Evolutionary conservation across 1,284 basidiomycete genomes (phyloP).

Genomic region (Tremellales sp.): DNA sequence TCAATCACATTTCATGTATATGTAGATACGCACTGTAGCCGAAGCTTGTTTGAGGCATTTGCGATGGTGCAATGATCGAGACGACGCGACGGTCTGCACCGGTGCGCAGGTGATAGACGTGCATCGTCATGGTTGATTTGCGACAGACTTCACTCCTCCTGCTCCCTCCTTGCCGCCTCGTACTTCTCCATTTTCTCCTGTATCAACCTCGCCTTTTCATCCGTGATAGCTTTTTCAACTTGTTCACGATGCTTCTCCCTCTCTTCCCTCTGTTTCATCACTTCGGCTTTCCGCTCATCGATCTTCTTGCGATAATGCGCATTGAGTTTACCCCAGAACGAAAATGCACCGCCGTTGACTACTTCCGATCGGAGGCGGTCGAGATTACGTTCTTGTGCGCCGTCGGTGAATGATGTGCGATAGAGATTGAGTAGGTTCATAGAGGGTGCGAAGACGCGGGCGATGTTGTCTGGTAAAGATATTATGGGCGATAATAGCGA

Average conservation of each 20-base stretch:
- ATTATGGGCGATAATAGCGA: slow-evolving; percentile 34
- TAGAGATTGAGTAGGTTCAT: slow-evolving; percentile 25
- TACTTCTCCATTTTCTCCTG: too few species aligned
- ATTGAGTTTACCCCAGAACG: slow-evolving; percentile 24
- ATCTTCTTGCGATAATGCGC: slow-evolving; percentile 18
- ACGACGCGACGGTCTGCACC: too few species aligned
- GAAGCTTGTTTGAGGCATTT: too few species aligned
- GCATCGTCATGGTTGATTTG: too few species aligned
- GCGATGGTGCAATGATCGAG: too few species aligned
- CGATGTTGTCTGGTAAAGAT: slow-evolving; percentile 16
- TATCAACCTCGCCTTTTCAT: too few species aligned
- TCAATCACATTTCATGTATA: too few species aligned
- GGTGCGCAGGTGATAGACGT: too few species aligned
- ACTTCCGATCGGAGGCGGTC: slow-evolving; percentile 18
- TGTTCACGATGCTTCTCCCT: background rate
- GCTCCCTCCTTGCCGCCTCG: too few species aligned
- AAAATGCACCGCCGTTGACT: slow-evolving; percentile 18
- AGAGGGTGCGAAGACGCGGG: slow-evolving; percentile 25
- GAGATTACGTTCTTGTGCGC: slow-evolving; percentile 24
- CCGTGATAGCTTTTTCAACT: background rate
- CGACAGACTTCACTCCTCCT: too few species aligned
- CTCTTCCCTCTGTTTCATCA: background rate
- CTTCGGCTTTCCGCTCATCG: slow-evolving; percentile 53
- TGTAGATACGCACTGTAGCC: too few species aligned
- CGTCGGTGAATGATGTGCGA: slow-evolving; percentile 27